Evolutionary conservation across 345 rosid species (phyloP).

Genomic region (Eucalyptus viminalis): DNA sequence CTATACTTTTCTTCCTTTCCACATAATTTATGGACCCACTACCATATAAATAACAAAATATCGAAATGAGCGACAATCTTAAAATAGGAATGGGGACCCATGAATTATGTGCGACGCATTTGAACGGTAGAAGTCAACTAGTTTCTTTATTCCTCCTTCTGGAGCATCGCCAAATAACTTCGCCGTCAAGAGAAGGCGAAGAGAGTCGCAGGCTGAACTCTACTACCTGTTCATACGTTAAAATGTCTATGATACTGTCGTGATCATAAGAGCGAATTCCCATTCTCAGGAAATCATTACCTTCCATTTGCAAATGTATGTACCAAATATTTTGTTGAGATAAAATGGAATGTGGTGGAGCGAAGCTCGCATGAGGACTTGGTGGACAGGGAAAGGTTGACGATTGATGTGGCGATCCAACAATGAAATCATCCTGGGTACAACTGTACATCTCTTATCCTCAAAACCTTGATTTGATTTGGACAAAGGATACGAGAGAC

Average conservation of each 20-base stretch:
- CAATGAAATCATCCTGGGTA: not conserved
- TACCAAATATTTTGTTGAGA: no score
- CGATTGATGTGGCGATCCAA: not conserved
- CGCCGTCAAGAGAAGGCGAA: no score
- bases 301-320: no score
- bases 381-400: not conserved
- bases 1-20: not conserved
- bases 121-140: no score
- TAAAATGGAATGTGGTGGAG: not conserved
- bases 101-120: not conserved
- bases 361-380: not conserved
- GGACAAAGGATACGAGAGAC: conserved; percentile 24
- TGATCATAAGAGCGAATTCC: no score
- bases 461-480: conserved; percentile 18
- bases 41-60: not conserved
- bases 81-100: not conserved
- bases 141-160: no score
- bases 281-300: no score
- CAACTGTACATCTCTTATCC: not conserved
- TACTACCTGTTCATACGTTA: no score
- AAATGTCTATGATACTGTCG: no score
- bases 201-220: no score
- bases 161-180: no score
- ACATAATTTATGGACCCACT: not conserved
- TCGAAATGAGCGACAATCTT: not conserved